These are phyloP conservation scores for Citrus mangshanensis DNA, from an alignment of 345 rosid genomes.

Conservation along the genomic window DNA sequence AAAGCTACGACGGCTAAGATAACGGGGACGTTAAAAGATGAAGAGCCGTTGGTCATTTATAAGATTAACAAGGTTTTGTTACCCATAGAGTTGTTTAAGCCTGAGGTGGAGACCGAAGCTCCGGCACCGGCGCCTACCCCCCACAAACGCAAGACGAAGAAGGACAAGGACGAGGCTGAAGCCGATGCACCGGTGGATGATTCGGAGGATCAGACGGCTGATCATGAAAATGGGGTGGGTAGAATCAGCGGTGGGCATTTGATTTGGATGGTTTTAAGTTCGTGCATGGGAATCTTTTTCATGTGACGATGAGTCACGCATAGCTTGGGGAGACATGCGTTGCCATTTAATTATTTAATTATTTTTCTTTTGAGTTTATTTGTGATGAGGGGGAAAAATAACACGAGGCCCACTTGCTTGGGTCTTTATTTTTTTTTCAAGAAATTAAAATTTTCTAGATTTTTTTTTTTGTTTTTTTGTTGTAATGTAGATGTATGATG, in stretches of 20 bases:
- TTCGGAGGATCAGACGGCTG: constrained; percentile 50
- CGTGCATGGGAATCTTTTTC: constrained; percentile 39
- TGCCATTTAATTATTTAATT: neutral
- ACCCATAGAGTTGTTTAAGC: constrained; percentile 79
- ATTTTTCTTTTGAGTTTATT: neutral
- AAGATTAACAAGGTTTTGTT: constrained; percentile 64
- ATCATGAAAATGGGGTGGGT: constrained; percentile 41
- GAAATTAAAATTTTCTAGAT: neutral
- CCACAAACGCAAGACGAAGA: constrained; percentile 25
- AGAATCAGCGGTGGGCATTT: constrained; percentile 34
- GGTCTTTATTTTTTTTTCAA: neutral
- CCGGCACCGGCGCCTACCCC: constrained; percentile 48
- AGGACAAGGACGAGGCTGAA: constrained; percentile 23
- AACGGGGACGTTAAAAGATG: constrained; percentile 60
- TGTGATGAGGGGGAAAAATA: neutral
- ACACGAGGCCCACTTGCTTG: neutral
- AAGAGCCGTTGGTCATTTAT: constrained; percentile 77
- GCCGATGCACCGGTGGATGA: constrained; percentile 60
- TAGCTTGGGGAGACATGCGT: neutral
- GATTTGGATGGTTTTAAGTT: constrained; percentile 31
- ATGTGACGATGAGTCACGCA: constrained; percentile 23
- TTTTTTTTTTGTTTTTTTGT: neutral
- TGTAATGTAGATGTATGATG: neutral
- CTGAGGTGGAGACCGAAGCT: constrained; percentile 35
- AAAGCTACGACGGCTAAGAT: constrained; percentile 57